Evolutionary conservation across 148 eudicot genomes (phyloP), one percentile per base, ranked within the genome.

Genomic region (Cornus kousa): DNA sequence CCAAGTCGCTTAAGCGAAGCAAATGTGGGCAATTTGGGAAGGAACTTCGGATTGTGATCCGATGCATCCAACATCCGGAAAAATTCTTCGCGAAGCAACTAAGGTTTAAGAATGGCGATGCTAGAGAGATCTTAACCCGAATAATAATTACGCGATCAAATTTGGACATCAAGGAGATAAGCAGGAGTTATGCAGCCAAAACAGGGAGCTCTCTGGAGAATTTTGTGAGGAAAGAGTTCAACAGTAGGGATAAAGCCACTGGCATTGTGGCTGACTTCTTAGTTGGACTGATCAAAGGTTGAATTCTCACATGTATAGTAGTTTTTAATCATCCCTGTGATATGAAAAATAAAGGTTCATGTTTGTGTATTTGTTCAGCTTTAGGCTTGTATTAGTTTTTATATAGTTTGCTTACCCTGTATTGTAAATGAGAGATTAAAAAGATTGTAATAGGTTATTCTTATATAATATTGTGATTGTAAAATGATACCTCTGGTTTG

Each of bases 1-100:
- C 46, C 12, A 24, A 22, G 46, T 74, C 77, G 3, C 75, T 53
- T 6, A 73, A 73, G 65, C 39, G 65, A 73, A 28, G 39, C 64
- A 57, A 74, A 50, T 57, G 77, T 3, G 68, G 77, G 77, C 67
- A 57, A 66, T 19, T 74, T n/a, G 75, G 75, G 12, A 73, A 73
- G 74, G 60, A 72, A 5, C 75, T 28, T 73, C n/a, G 40, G 17
- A 24, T 73, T 28, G 65, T 73, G 10, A 73, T 73, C 75, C 75
- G 23, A 55, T 53, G 75, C 65, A 73, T 73, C 48, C 74, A 46
- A 24, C 20, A 72, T 16, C 60, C 59, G 4, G 74, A 23, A 20
- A 72, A 48, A 57, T 72, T 72, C 74, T 72, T 72, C 2, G 74
- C 74, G 6, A 71, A 71, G 57, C 74, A 71, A 43, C 32, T 71